A percentile compares a stretch with the other conserved stretches of the same genome.
These are phyloP conservation scores for Phytophthora foliorum DNA, from an alignment of 352 stramenopile species.

Conservation along the genomic window DNA sequence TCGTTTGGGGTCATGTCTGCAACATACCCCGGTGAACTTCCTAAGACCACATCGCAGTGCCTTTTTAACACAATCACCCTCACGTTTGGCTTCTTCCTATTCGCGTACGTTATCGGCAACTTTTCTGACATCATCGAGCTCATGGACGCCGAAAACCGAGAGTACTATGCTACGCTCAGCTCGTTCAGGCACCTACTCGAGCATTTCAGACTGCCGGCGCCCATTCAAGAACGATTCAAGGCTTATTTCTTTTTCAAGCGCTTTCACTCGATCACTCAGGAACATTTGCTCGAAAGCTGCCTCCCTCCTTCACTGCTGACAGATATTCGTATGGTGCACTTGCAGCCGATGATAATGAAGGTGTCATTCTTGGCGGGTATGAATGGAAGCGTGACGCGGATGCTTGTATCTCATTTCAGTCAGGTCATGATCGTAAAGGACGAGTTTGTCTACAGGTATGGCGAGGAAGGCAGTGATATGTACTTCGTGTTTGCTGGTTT, in stretches of 20 bases:
- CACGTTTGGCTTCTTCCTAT: constrained; percentile 75
- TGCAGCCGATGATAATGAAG: constrained; percentile 78
- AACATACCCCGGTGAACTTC: constrained; percentile 57
- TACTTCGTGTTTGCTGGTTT: constrained; percentile 80
- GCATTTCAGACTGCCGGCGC: constrained; percentile 60
- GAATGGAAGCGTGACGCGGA: constrained; percentile 64
- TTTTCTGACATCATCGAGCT: constrained; percentile 77
- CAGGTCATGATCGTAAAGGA: constrained; percentile 69
- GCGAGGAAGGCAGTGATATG: constrained; percentile 77
- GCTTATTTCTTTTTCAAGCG: constrained; percentile 79
- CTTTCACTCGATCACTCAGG: constrained; percentile 80
- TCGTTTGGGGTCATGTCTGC: constrained; percentile 76
- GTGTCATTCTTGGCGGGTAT: constrained; percentile 69
- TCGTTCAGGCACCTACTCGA: constrained; percentile 60
- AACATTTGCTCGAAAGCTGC: constrained; percentile 68
- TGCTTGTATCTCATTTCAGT: constrained; percentile 77
- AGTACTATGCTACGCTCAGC: constrained; percentile 67
- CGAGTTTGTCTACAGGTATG: constrained; percentile 73
- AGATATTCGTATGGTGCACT: constrained; percentile 73
- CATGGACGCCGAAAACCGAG: constrained; percentile 72
- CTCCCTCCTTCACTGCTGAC: constrained; percentile 73
- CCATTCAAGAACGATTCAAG: constrained; percentile 64
- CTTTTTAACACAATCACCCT: constrained; percentile 69
- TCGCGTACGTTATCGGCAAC: constrained; percentile 82
- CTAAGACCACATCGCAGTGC: constrained; percentile 58